Percentiles rank a stretch among this genome's conserved stretches.
Evolutionary conservation across 352 stramenopile genomes (phyloP).

Genomic region (Pelagophyceae sp.): DNA sequence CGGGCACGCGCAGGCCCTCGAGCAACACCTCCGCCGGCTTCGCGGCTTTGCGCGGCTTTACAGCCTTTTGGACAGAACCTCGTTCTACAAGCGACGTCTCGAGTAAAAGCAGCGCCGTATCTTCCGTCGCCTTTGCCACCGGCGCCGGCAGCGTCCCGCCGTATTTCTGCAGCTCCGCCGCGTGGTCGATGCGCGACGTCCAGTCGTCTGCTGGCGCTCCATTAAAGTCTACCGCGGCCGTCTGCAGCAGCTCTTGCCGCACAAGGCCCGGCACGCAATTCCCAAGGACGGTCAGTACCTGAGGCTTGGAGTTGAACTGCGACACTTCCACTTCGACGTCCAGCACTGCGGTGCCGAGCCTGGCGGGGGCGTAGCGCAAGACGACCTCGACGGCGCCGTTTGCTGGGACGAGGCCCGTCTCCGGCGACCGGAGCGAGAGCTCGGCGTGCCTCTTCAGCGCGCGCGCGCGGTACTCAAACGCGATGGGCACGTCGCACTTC

Average conservation of each 20-base stretch:
- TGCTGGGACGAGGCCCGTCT: constrained; percentile 52
- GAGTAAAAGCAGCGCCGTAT: too few relatives aligned
- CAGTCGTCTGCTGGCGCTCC: background rate
- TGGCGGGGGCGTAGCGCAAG: constrained; percentile 55
- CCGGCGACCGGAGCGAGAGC: constrained; percentile 55
- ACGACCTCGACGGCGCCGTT: constrained; percentile 51
- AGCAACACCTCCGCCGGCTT: constrained; percentile 33
- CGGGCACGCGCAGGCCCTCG: constrained; percentile 53
- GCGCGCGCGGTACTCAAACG: constrained; percentile 65
- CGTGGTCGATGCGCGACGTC: too few relatives aligned
- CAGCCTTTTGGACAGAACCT: too few relatives aligned
- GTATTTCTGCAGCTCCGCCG: background rate
- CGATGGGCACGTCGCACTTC: constrained; percentile 61
- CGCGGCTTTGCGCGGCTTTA: background rate
- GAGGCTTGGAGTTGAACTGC: constrained; percentile 57
- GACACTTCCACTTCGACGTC: constrained; percentile 59
- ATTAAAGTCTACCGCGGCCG: background rate
- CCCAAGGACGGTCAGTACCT: constrained; percentile 47
- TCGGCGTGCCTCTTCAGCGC: constrained; percentile 51
- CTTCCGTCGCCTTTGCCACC: too few relatives aligned
- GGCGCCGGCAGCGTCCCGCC: too few relatives aligned
- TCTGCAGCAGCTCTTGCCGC: background rate
- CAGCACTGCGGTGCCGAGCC: constrained; percentile 52
- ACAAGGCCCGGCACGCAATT: background rate
- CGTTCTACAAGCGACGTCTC: too few relatives aligned